A percentile compares a stretch with the other conserved stretches of the same genome.
phyloP scores from a whole-genome alignment of 805 yeast genomes.

The Brettanomyces nanus region DNA sequence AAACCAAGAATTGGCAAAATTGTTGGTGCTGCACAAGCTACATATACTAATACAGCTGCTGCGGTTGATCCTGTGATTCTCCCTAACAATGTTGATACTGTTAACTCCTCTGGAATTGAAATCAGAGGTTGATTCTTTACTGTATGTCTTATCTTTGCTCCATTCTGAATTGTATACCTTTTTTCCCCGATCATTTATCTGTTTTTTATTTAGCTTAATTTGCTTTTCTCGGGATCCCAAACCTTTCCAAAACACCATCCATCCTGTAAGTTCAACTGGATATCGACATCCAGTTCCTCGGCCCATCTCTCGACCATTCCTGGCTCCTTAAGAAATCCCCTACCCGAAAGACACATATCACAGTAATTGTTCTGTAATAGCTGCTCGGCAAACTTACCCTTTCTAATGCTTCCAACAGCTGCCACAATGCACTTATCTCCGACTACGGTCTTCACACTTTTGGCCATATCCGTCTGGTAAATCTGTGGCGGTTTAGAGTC shows the following conservation, averaged over 20 bases:
- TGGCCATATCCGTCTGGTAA: conserved; percentile 32
- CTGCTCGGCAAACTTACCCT: conserved; percentile 29
- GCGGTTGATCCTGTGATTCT: too few relatives aligned
- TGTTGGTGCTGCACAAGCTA: conserved; percentile 9
- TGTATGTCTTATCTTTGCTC: too few relatives aligned
- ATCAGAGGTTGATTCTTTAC: too few relatives aligned
- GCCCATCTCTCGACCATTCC: conserved; percentile 46
- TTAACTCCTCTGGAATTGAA: too few relatives aligned
- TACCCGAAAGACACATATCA: conserved; percentile 42
- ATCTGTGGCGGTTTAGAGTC: conserved; percentile 25
- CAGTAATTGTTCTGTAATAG: conserved; percentile 34
- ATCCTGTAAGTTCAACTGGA: conserved; percentile 14
- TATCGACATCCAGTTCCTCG: conserved; percentile 33
- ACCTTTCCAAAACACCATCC: conserved; percentile 13
- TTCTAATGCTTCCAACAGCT: conserved; percentile 37
- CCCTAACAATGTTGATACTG: too few relatives aligned
- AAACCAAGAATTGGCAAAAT: conserved; percentile 24
- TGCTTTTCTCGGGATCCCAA: too few relatives aligned
- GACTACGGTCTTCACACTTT: conserved; percentile 33
- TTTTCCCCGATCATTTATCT: background rate
- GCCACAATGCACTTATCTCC: conserved; percentile 37
- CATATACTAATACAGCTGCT: background rate
- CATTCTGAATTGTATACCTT: too few relatives aligned
- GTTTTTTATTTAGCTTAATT: background rate
- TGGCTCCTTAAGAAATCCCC: conserved; percentile 39